Conservation (phyloP, 83 land plant species). For the Thuja plicata region DNA sequence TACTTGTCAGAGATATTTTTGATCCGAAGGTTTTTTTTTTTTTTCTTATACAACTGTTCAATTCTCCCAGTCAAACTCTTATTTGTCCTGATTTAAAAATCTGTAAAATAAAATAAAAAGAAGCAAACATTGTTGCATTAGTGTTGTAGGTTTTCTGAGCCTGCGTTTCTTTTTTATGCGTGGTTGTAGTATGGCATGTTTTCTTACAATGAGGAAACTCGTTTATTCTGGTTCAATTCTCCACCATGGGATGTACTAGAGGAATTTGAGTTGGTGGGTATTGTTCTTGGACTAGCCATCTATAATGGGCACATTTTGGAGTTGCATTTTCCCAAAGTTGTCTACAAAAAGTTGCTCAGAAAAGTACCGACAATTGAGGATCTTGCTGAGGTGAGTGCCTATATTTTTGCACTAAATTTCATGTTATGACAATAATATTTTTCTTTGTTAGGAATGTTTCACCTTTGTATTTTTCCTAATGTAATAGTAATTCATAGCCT, state of each 20-base stretch:
- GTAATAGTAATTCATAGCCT: too few species aligned
- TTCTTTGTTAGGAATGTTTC: too few species aligned
- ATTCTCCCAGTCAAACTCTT: background rate
- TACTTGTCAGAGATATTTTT: slow-evolving; percentile 27
- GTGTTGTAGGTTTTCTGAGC: background rate
- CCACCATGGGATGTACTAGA: slow-evolving; percentile 20
- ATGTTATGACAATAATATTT: too few species aligned
- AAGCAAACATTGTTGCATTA: background rate
- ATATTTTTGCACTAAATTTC: too few species aligned
- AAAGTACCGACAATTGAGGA: slow-evolving; percentile 19
- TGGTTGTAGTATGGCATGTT: slow-evolving; percentile 31
- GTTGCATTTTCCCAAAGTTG: slow-evolving; percentile 25
- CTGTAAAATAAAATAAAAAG: background rate
- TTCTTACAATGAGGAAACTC: slow-evolving; percentile 29
- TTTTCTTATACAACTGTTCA: background rate
- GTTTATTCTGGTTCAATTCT: slow-evolving; percentile 31
- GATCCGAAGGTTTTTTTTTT: slow-evolving; percentile 18
- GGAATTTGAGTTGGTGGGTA: slow-evolving; percentile 35
- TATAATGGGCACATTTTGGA: slow-evolving; percentile 39
- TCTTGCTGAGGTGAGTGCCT: slow-evolving; percentile 18
- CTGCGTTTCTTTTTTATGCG: background rate
- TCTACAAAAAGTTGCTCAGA: slow-evolving; percentile 24
- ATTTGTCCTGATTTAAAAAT: background rate
- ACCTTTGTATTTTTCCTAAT: too few species aligned
- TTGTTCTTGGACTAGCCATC: slow-evolving; percentile 32